Conservation (phyloP, 495 filamentous ascomycete genomes). For the Sabuloglossum arenarium region DNA sequence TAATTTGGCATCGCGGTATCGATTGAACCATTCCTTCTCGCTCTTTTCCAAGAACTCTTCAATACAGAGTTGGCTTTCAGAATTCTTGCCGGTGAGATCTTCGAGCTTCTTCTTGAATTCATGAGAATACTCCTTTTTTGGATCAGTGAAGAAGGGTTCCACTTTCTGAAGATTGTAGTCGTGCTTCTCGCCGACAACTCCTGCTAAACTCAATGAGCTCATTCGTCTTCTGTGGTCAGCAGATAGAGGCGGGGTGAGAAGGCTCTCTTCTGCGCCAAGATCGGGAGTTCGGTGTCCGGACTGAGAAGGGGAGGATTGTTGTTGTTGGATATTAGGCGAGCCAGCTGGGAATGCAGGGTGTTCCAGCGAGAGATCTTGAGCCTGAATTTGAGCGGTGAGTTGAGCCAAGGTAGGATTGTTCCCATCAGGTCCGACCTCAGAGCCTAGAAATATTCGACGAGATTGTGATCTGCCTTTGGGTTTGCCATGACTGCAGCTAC, state of each 20-base stretch:
- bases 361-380: too few species aligned
- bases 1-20: conserved; percentile 32
- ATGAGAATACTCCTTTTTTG: conserved; percentile 31
- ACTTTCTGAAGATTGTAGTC: conserved; percentile 43
- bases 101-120: conserved; percentile 35
- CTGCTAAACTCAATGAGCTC: too few species aligned
- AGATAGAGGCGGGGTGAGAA: too few species aligned
- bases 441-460: too few species aligned
- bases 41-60: conserved; percentile 38
- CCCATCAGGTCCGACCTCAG: too few species aligned
- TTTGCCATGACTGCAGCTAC: too few species aligned
- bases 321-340: not conserved
- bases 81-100: conserved; percentile 29
- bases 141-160: conserved; percentile 45
- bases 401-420: too few species aligned
- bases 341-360: too few species aligned
- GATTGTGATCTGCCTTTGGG: too few species aligned
- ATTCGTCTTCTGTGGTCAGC: too few species aligned
- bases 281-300: conserved; percentile 31
- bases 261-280: too few species aligned
- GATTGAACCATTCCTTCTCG: conserved; percentile 42
- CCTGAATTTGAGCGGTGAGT: too few species aligned
- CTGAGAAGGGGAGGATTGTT: conserved; percentile 13
- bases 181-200: conserved; percentile 35
- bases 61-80: conserved; percentile 35